A percentile compares a stretch with the other conserved stretches of the same genome.
phyloP scores from a whole-genome alignment of 306 rosid species.

The Dalbergia oliveri region DNA sequence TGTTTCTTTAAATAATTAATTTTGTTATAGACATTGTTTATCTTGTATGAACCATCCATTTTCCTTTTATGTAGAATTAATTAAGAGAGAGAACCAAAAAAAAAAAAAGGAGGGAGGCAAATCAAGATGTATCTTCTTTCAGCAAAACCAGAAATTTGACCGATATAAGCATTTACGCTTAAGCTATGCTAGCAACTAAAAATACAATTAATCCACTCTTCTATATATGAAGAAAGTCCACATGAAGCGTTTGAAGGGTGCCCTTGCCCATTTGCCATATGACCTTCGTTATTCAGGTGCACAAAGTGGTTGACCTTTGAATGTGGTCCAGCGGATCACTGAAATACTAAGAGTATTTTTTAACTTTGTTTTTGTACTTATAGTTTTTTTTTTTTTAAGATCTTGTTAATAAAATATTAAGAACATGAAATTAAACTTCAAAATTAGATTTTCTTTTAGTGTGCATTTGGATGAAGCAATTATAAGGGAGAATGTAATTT shows the following conservation, averaged over 20 bases:
- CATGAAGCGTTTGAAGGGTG: neutral
- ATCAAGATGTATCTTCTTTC: neutral
- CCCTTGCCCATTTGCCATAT: neutral
- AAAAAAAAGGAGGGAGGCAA: neutral
- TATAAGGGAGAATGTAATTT: too few species aligned
- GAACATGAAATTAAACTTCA: too few species aligned
- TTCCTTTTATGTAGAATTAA: neutral
- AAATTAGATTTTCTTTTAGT: too few species aligned
- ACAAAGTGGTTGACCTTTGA: too few species aligned
- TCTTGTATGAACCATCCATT: neutral
- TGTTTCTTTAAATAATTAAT: neutral
- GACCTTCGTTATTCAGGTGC: neutral
- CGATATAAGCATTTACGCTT: neutral
- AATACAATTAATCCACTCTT: neutral
- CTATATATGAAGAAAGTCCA: neutral
- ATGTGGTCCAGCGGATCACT: neutral
- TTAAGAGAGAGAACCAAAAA: neutral
- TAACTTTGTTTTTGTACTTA: too few species aligned
- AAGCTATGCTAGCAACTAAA: neutral
- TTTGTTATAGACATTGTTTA: neutral
- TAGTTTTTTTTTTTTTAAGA: too few species aligned
- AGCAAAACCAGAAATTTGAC: slow-evolving; percentile 1
- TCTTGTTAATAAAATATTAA: too few species aligned
- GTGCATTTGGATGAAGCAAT: too few species aligned
- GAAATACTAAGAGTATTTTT: neutral